phyloP scores from a whole-genome alignment of 192 early-diverging fungal species.

The Globomyces pollinis-pini region DNA sequence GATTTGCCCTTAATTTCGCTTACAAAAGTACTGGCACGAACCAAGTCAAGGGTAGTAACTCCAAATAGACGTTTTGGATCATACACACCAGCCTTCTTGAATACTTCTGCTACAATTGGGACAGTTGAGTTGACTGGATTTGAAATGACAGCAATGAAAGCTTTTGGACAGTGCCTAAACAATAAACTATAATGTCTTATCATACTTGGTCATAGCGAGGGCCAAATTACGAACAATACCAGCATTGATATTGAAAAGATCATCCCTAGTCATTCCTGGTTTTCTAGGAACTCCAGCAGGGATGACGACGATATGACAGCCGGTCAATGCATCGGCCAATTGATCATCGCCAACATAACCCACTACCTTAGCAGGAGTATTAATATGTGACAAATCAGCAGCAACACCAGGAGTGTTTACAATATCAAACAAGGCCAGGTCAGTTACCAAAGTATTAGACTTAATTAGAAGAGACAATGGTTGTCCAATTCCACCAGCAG shows the following conservation, averaged over 20 bases:
- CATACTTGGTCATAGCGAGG: conserved; percentile 49
- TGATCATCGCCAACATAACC: conserved; percentile 48
- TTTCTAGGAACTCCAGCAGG: conserved; percentile 61
- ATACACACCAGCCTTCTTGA: conserved; percentile 50
- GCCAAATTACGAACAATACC: conserved; percentile 54
- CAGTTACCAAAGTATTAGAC: conserved; percentile 43
- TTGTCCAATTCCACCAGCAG: conserved; percentile 67
- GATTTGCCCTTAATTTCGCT: conserved; percentile 32
- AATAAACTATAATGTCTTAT: neutral
- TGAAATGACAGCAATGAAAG: conserved; percentile 55
- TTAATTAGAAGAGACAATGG: conserved; percentile 57
- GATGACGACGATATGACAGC: conserved; percentile 50
- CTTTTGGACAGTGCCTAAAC: conserved; percentile 54
- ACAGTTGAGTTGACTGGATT: conserved; percentile 66
- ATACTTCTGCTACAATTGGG: conserved; percentile 56
- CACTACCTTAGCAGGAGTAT: conserved; percentile 45
- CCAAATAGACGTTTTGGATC: conserved; percentile 57
- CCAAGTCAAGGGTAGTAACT: conserved; percentile 57
- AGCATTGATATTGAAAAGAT: conserved; percentile 64
- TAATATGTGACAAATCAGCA: conserved; percentile 60
- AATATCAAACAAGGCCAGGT: conserved; percentile 55
- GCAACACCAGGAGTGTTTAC: conserved; percentile 61
- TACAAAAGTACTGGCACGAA: conserved; percentile 56
- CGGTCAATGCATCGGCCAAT: conserved; percentile 42
- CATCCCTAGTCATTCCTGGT: conserved; percentile 66